Evolutionary conservation across 106 monocot genomes (phyloP).

Genomic region (Dioscorea zingiberensis): DNA sequence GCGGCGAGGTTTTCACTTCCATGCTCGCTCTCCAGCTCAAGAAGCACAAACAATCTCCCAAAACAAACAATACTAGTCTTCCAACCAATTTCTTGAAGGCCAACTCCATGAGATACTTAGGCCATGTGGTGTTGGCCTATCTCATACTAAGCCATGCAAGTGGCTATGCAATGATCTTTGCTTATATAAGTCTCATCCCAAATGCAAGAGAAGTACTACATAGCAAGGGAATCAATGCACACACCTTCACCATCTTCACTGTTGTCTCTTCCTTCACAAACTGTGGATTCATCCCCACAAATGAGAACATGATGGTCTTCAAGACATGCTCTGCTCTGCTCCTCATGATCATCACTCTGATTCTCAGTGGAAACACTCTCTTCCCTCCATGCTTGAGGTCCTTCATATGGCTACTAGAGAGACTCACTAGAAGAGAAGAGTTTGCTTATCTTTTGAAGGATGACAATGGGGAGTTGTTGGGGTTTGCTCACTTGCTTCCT

Average conservation of each 20-base stretch:
- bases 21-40: constrained; percentile 33
- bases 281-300: constrained; percentile 44
- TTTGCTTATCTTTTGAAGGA: constrained; percentile 18
- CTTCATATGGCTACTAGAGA: constrained; percentile 25
- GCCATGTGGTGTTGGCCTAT: constrained; percentile 31
- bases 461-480: constrained; percentile 2
- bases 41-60: background rate
- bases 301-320: constrained; percentile 48
- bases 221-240: constrained; percentile 15
- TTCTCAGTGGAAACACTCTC: constrained; percentile 41
- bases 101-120: constrained; percentile 9
- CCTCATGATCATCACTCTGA: constrained; percentile 10
- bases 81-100: background rate
- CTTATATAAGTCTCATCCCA: constrained; percentile 24
- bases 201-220: constrained; percentile 20
- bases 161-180: constrained; percentile 22
- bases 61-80: background rate
- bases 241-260: constrained; percentile 37
- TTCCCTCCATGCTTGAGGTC: constrained; percentile 23
- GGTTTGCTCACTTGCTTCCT: constrained; percentile 31
- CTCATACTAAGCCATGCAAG: constrained; percentile 14
- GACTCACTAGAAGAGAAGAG: constrained; percentile 11
- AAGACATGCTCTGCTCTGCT: constrained; percentile 35
- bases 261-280: constrained; percentile 39
- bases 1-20: constrained; percentile 58